Evolutionary conservation across 331 rosid species (phyloP).

Genomic region (Cydonia oblonga): DNA sequence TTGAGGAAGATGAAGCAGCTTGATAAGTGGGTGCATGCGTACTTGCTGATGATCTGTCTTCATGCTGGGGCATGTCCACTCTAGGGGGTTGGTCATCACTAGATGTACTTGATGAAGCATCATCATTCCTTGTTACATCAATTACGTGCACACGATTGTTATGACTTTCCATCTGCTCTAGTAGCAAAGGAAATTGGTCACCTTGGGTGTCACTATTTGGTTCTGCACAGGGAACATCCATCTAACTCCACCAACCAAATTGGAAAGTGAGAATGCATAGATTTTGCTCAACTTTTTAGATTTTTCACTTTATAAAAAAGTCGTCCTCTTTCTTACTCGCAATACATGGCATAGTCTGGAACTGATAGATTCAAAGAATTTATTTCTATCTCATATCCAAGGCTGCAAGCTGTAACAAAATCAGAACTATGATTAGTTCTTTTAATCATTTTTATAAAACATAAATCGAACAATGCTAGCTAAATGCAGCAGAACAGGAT

Average conservation of each 20-base stretch:
- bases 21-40: constrained; percentile 29
- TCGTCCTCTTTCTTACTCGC: constrained; percentile 5
- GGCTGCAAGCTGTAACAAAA: constrained; percentile 21
- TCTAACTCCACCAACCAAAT: constrained; percentile 36
- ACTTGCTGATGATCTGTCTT: constrained; percentile 23
- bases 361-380: not conserved
- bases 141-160: constrained; percentile 35
- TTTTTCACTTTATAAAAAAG: constrained; percentile 14
- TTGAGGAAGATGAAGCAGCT: constrained; percentile 30
- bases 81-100: constrained; percentile 27
- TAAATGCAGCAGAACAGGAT: not conserved
- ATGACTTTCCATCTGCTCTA: constrained; percentile 33
- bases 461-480: not conserved
- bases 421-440: not conserved
- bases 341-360: not conserved
- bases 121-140: constrained; percentile 37
- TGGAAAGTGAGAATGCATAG: constrained; percentile 28
- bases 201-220: constrained; percentile 28
- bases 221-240: constrained; percentile 51
- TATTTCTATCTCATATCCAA: constrained; percentile 2
- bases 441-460: not conserved
- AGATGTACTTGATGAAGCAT: constrained; percentile 36
- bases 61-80: constrained; percentile 21
- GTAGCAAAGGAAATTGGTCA: constrained; percentile 56
- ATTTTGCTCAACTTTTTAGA: constrained; percentile 10